Percentiles rank a stretch among this genome's conserved stretches.
Evolutionary conservation across 257 asterid genomes (phyloP).

Genomic region (Nyctanthes arbortristis): DNA sequence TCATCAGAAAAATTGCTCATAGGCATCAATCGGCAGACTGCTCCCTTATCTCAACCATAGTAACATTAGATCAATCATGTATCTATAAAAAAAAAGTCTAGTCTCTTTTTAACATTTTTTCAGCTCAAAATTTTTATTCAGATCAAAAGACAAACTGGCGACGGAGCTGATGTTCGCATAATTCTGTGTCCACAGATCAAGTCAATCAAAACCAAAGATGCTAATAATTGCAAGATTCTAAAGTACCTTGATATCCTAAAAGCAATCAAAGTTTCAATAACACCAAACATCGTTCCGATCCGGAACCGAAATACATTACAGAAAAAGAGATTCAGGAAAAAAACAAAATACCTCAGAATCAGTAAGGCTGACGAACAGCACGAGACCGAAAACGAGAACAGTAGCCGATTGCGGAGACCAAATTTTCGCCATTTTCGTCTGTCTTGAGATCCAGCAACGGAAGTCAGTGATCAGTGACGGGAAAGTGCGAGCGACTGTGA

Average conservation of each 20-base stretch:
- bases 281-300: neutral
- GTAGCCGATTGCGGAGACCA: neutral
- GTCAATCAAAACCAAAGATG: neutral
- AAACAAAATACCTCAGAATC: neutral
- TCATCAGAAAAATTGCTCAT: neutral
- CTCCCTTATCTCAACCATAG: neutral
- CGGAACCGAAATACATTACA: neutral
- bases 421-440: neutral
- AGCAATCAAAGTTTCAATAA: neutral
- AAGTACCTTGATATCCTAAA: neutral
- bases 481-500: conserved; percentile 16
- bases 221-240: neutral
- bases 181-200: neutral
- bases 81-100: neutral
- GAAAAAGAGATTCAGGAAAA: too few relatives aligned
- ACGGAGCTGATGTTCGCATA: neutral
- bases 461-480: neutral
- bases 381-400: neutral
- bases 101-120: neutral
- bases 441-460: neutral
- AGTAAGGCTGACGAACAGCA: neutral
- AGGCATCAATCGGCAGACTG: neutral
- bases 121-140: neutral
- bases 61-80: neutral
- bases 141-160: neutral